Percentiles rank a stretch among this genome's conserved stretches.
phyloP scores from a whole-genome alignment of 306 rosid genomes.

The Pyrus communis region DNA sequence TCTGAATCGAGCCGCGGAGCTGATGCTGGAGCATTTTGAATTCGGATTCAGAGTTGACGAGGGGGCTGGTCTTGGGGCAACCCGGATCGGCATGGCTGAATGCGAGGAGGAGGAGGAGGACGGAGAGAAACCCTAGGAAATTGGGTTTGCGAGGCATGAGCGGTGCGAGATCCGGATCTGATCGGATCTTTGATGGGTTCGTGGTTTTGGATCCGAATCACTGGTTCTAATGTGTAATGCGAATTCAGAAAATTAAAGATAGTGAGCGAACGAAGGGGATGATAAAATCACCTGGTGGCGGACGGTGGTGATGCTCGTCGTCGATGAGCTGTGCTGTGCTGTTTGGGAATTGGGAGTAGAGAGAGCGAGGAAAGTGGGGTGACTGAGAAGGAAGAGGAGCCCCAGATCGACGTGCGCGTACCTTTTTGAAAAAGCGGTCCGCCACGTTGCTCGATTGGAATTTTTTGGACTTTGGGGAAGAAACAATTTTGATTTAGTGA shows the following conservation, averaged over 20 bases:
- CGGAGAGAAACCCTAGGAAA: slow-evolving; percentile 23
- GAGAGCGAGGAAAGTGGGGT: not conserved
- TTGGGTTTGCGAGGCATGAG: slow-evolving; percentile 58
- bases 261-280: not conserved
- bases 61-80: slow-evolving; percentile 39
- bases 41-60: slow-evolving; percentile 38
- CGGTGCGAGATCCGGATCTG: slow-evolving; percentile 27
- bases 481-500: not conserved
- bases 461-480: not conserved
- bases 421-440: not conserved
- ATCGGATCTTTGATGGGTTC: slow-evolving; percentile 10
- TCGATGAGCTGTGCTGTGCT: not conserved
- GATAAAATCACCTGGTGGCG: slow-evolving; percentile 5
- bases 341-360: not conserved
- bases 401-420: not conserved
- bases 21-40: slow-evolving; percentile 83
- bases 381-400: not conserved
- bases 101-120: not conserved
- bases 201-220: not conserved
- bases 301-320: slow-evolving; percentile 25
- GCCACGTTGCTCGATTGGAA: slow-evolving; percentile 1
- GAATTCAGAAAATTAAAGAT: not conserved
- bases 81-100: slow-evolving; percentile 48
- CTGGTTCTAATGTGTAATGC: not conserved
- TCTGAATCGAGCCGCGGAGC: slow-evolving; percentile 52